Percentiles rank a stretch among this genome's conserved stretches.
Conservation (phyloP, 1,139 yeast species). For the Hyphopichia burtonii region DNA sequence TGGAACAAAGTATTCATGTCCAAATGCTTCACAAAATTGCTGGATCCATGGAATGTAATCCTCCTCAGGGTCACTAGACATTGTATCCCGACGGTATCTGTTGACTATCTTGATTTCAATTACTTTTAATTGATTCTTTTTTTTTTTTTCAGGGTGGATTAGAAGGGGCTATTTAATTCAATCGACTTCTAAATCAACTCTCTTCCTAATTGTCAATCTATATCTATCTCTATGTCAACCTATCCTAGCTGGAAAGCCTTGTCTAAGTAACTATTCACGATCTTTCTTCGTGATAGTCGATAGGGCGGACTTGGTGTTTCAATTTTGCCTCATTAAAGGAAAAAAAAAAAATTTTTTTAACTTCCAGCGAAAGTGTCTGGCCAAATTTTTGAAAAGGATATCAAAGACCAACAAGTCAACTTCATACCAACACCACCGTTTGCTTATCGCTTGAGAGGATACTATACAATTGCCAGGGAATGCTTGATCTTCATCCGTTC, state of each 20-base stretch:
- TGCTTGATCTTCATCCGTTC: conserved; percentile 31
- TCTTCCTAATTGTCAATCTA: too few species aligned
- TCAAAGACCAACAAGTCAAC: too few species aligned
- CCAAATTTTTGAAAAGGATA: not conserved
- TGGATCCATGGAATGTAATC: conserved; percentile 86
- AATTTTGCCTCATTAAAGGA: not conserved
- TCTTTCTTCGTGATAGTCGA: not conserved
- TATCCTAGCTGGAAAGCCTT: too few species aligned
- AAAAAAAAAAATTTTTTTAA: not conserved
- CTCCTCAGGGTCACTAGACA: conserved; percentile 52
- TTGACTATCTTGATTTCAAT: not conserved
- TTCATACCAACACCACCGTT: too few species aligned
- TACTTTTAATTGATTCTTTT: too few species aligned
- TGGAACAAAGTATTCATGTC: conserved; percentile 91
- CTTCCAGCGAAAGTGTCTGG: not conserved
- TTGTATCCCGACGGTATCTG: conserved; percentile 10
- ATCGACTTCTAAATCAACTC: not conserved
- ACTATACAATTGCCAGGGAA: too few species aligned
- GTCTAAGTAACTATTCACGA: not conserved
- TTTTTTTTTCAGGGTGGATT: too few species aligned
- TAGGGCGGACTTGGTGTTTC: not conserved
- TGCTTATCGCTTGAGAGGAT: too few species aligned
- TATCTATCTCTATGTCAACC: too few species aligned
- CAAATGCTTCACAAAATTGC: conserved; percentile 81
- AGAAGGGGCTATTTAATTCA: too few species aligned